A percentile compares a stretch with the other conserved stretches of the same genome.
Conservation (phyloP, 192 early-diverging fungal species). For the Spizellomyces punctatus region DNA sequence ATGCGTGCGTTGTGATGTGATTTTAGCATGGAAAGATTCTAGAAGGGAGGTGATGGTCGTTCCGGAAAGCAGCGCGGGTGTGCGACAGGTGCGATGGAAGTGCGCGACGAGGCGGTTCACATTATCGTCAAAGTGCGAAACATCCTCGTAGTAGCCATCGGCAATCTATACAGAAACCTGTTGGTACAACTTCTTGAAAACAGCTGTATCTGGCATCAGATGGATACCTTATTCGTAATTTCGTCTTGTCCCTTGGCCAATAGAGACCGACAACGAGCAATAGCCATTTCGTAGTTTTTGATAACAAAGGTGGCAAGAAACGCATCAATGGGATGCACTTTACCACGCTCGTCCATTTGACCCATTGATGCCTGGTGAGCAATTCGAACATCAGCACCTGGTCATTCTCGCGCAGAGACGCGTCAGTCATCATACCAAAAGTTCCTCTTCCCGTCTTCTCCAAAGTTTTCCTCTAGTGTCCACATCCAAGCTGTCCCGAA, state of each 20-base stretch:
- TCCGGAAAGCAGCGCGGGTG: slow-evolving; percentile 8
- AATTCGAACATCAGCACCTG: no score
- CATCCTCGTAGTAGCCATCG: not conserved
- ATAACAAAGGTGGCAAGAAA: slow-evolving; percentile 1
- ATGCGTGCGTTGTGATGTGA: not conserved
- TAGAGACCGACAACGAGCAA: not conserved
- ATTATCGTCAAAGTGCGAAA: slow-evolving; percentile 15
- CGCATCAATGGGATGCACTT: slow-evolving; percentile 18
- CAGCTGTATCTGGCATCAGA: not conserved
- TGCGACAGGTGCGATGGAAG: slow-evolving; percentile 10
- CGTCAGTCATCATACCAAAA: not conserved
- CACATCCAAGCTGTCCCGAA: slow-evolving; percentile 2
- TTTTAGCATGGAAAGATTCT: not conserved
- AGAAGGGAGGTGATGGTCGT: not conserved
- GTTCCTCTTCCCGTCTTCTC: not conserved
- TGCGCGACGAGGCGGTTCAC: not conserved
- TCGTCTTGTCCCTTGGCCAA: slow-evolving; percentile 7
- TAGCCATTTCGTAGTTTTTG: slow-evolving; percentile 14
- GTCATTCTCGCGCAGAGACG: no score
- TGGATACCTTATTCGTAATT: slow-evolving; percentile 8
- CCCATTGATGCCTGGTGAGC: slow-evolving; percentile 4
- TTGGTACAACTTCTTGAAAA: not conserved
- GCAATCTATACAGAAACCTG: slow-evolving; percentile 9
- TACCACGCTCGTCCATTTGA: slow-evolving; percentile 11
- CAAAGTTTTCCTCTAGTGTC: not conserved